These are phyloP conservation scores for Fusarium falciforme DNA, from an alignment of 2,329 filamentous ascomycete genomes.

Conservation along the genomic window DNA sequence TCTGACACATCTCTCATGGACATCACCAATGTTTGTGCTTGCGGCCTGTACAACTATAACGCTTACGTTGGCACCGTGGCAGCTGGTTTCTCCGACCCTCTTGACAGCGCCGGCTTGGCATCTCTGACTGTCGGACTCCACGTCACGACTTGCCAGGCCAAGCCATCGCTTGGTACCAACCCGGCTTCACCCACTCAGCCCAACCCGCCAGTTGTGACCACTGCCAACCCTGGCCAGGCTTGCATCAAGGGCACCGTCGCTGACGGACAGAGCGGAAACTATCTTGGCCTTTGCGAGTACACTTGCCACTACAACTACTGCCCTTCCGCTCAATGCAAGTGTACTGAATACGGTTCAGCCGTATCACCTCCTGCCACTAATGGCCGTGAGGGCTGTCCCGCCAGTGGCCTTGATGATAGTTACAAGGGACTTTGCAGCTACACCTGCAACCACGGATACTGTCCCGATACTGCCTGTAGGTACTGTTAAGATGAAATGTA, in stretches of 20 bases:
- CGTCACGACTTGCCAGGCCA: constrained; percentile 46
- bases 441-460: constrained; percentile 60
- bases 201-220: constrained; percentile 27
- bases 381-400: constrained; percentile 48
- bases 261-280: constrained; percentile 47
- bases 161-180: constrained; percentile 47
- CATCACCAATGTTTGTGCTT: constrained; percentile 60
- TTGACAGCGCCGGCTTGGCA: constrained; percentile 40
- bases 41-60: constrained; percentile 68
- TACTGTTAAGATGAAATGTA: constrained; percentile 13
- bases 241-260: constrained; percentile 45
- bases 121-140: constrained; percentile 46
- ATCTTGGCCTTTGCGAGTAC: constrained; percentile 51
- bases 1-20: constrained; percentile 62
- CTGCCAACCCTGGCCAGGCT: constrained; percentile 17
- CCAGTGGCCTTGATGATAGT: constrained; percentile 46
- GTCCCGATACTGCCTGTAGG: constrained; percentile 49
- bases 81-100: constrained; percentile 43
- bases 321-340: constrained; percentile 49
- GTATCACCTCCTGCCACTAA: constrained; percentile 40
- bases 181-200: constrained; percentile 51
- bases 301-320: constrained; percentile 48
- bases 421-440: constrained; percentile 60
- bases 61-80: constrained; percentile 65
- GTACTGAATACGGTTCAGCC: constrained; percentile 46